Conservation (phyloP, 768 basidiomycete species). For the Agaricus bisporus region DNA sequence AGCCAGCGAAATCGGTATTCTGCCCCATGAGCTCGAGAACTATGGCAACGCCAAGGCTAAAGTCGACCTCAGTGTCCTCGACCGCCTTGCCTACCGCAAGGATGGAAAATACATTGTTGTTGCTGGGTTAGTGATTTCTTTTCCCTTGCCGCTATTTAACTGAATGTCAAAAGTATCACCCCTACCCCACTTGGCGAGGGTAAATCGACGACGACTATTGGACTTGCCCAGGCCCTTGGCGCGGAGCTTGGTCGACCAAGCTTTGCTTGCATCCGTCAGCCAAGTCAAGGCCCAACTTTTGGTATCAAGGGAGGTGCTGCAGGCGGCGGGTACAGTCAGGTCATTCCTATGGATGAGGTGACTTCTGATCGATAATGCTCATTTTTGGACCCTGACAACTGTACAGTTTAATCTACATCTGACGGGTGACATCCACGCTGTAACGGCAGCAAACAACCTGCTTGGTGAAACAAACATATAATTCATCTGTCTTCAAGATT, state of each 20-base stretch:
- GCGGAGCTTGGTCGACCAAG: constrained; percentile 90
- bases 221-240: constrained; percentile 92
- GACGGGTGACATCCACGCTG: constrained; percentile 97
- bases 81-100: constrained; percentile 77
- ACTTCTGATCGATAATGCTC: constrained; percentile 7
- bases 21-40: constrained; percentile 81
- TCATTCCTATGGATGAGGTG: constrained; percentile 99
- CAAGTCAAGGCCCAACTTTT: constrained; percentile 97
- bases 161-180: constrained; percentile 59
- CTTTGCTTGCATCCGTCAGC: constrained; percentile 96
- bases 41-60: constrained; percentile 98
- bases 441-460: constrained; percentile 95
- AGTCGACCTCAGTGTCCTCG: constrained; percentile 83
- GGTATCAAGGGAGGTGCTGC: constrained; percentile 99
- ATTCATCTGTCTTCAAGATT: background rate
- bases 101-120: constrained; percentile 97
- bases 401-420: constrained; percentile 88
- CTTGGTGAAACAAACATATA: constrained; percentile 49
- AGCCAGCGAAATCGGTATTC: constrained; percentile 83
- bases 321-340: constrained; percentile 96
- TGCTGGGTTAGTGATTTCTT: constrained; percentile 50
- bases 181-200: constrained; percentile 97
- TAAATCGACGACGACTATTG: constrained; percentile 97
- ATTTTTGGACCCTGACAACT: constrained; percentile 1
- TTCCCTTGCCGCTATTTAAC: background rate